Evolutionary conservation across 2,329 filamentous ascomycete species (phyloP).

Genomic region (Hirsutella rhossiliensis): DNA sequence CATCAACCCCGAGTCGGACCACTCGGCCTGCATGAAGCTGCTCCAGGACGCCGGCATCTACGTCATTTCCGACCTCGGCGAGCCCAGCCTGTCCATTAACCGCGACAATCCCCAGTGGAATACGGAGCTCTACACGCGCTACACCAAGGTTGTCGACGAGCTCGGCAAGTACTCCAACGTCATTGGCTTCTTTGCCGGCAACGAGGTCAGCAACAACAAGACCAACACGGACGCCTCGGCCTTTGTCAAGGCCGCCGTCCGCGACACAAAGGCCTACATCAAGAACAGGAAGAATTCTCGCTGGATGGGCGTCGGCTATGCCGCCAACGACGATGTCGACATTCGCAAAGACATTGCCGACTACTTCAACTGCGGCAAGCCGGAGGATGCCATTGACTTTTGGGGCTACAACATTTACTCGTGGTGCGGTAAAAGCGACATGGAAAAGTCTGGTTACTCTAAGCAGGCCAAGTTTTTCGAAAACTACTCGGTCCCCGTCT

Average conservation of each 20-base stretch:
- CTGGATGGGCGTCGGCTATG: conserved; percentile 82
- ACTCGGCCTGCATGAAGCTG: conserved; percentile 73
- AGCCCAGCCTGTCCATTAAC: conserved; percentile 76
- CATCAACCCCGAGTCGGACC: conserved; percentile 67
- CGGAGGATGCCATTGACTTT: conserved; percentile 69
- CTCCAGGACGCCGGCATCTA: conserved; percentile 85
- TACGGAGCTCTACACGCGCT: conserved; percentile 63
- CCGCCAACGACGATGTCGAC: conserved; percentile 80
- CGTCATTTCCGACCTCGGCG: conserved; percentile 79
- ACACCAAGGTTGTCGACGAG: conserved; percentile 72
- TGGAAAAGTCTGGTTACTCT: conserved; percentile 65
- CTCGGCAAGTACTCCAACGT: conserved; percentile 79
- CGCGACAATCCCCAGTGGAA: conserved; percentile 71
- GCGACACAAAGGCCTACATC: conserved; percentile 93
- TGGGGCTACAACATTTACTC: conserved; percentile 99
- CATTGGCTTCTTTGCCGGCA: conserved; percentile 96
- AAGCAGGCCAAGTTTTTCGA: conserved; percentile 76
- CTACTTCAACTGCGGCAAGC: conserved; percentile 84
- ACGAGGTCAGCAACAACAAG: conserved; percentile 83
- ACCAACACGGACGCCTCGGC: conserved; percentile 87
- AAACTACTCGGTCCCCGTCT: conserved; percentile 84
- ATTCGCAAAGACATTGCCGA: conserved; percentile 74
- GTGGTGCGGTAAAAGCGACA: conserved; percentile 85
- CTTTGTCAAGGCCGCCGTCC: conserved; percentile 94
- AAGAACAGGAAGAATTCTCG: conserved; percentile 68